These are phyloP conservation scores for Bondarzewia mesenterica DNA, from an alignment of 1,284 basidiomycete genomes.

Conservation along the genomic window DNA sequence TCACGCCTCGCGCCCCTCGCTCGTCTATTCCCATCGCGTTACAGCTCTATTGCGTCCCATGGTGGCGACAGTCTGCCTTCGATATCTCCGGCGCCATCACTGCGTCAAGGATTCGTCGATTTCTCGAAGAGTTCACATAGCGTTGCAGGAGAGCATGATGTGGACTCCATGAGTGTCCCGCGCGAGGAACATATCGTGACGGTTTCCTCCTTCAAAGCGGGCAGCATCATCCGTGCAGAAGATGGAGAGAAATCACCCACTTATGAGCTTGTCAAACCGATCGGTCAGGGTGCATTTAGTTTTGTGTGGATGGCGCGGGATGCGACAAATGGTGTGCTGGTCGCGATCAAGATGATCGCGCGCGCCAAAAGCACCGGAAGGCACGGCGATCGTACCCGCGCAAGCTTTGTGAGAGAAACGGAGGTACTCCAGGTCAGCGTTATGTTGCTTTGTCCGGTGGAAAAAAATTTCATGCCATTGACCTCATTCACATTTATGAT, in stretches of 20 bases:
- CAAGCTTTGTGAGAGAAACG: conserved; percentile 82
- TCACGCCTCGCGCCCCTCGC: conserved; percentile 19
- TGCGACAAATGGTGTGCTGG: conserved; percentile 27
- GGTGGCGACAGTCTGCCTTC: no score
- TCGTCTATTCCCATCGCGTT: conserved; percentile 26
- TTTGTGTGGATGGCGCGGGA: conserved; percentile 43
- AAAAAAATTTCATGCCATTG: conserved; percentile 8
- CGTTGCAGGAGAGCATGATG: background rate
- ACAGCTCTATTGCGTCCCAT: conserved; percentile 14
- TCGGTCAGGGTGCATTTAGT: conserved; percentile 74
- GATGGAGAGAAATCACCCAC: conserved; percentile 19
- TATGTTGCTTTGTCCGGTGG: conserved; percentile 1
- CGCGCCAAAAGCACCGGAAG: conserved; percentile 22
- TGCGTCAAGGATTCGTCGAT: background rate
- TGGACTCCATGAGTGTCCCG: background rate
- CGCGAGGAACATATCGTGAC: conserved; percentile 1
- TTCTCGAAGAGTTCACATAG: background rate
- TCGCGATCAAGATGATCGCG: conserved; percentile 83
- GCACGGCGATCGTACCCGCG: conserved; percentile 39
- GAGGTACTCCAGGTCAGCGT: conserved; percentile 67
- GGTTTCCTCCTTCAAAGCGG: conserved; percentile 2
- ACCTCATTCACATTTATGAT: conserved; percentile 4
- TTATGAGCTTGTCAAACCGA: conserved; percentile 39
- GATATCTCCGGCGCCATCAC: background rate
- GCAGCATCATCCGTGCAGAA: conserved; percentile 15